phyloP scores from a whole-genome alignment of 176 grass and related monocot species.

The Puccinellia tenuiflora region DNA sequence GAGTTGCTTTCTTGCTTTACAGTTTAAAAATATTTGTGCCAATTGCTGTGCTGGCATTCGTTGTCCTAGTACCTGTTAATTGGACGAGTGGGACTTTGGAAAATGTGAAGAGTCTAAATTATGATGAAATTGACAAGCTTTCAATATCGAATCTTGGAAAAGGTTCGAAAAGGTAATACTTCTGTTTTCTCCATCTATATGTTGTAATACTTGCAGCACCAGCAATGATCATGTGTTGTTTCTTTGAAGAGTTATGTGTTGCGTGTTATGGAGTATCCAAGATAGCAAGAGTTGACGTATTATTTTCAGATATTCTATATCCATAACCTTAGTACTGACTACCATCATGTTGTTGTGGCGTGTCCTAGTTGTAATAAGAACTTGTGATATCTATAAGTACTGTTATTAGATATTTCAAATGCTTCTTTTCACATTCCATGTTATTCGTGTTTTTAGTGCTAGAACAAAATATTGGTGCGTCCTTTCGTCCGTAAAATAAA shows the following conservation, averaged over 20 bases:
- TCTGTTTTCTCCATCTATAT: constrained; percentile 2
- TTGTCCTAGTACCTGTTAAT: constrained; percentile 75
- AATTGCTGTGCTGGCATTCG: constrained; percentile 63
- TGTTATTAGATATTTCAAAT: background rate
- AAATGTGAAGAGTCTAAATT: constrained; percentile 44
- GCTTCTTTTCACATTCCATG: background rate
- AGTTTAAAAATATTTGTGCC: constrained; percentile 97
- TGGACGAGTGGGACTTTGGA: constrained; percentile 77
- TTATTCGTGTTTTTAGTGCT: background rate
- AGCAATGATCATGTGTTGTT: background rate
- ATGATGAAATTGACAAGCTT: constrained; percentile 90
- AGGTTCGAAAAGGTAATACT: constrained; percentile 69
- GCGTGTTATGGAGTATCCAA: background rate
- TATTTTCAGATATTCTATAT: constrained; percentile 16
- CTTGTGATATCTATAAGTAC: background rate
- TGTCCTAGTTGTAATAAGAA: background rate
- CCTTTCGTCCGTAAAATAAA: background rate
- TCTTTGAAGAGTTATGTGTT: constrained; percentile 2
- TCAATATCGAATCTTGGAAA: constrained; percentile 87
- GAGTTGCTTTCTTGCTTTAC: constrained; percentile 26
- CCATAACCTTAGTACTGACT: background rate
- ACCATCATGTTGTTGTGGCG: background rate
- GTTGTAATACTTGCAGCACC: background rate
- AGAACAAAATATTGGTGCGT: background rate
- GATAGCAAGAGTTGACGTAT: background rate